Conservation (phyloP, 1,139 yeast species). For the Taiozyma onychis region DNA sequence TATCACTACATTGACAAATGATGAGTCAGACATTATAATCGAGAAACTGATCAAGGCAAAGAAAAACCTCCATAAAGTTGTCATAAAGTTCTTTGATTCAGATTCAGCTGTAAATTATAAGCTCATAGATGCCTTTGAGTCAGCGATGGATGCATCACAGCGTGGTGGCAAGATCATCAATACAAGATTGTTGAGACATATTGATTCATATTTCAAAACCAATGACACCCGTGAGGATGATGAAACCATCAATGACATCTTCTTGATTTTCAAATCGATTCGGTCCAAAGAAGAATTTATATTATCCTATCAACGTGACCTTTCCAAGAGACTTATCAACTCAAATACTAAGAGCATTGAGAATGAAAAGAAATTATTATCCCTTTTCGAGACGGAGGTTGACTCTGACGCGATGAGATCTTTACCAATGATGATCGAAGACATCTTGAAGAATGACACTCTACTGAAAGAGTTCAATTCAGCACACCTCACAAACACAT, state of each 20-base stretch:
- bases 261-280: constrained; percentile 25
- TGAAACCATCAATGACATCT: constrained; percentile 14
- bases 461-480: constrained; percentile 3
- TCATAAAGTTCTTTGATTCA: constrained; percentile 7
- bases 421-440: constrained; percentile 31
- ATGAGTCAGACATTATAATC: constrained; percentile 7
- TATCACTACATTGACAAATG: constrained; percentile 2
- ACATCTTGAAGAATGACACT: constrained; percentile 21
- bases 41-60: constrained; percentile 12
- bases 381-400: constrained; percentile 26
- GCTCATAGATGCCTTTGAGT: constrained; percentile 16
- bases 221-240: constrained; percentile 6
- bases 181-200: constrained; percentile 24
- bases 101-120: constrained; percentile 14
- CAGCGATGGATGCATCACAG: constrained; percentile 20
- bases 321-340: constrained; percentile 31
- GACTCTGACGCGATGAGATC: constrained; percentile 27
- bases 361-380: constrained; percentile 26
- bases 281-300: constrained; percentile 31
- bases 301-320: constrained; percentile 29
- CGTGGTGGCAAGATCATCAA: constrained; percentile 22
- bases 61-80: constrained; percentile 9
- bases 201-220: constrained; percentile 26
- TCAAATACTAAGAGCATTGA: constrained; percentile 23
- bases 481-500: background rate